Evolutionary conservation across 345 rosid genomes (phyloP), one percentile per base, ranked within the genome.

Genomic region (Pistacia vera): DNA sequence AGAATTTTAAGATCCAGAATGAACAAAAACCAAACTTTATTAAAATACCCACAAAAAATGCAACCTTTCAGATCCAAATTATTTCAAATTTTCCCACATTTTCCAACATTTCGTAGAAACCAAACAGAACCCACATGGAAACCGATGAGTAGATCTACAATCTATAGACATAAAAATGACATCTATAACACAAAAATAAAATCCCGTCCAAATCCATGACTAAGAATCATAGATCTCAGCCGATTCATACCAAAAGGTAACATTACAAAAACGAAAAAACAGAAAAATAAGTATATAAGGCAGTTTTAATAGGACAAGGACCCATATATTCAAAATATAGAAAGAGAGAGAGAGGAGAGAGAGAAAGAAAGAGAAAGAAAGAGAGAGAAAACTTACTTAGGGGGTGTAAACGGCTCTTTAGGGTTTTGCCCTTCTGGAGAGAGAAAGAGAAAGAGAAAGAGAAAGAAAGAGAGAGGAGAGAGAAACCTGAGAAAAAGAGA

Each of bases 361-460:
- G 55, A 75, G 65, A 81, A 85, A 78, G 80, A 85, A 86, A 84
- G 68, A 75, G 83, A 85, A 54, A 74, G 64, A 85, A 86, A 87
- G 94, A 87, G 91, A 92, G 97, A 90, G 92, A 91, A 83, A 92
- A 90, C 97, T 91, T 91, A 94, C 98, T 86, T 87, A 83, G 91
- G 86, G 79, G 85, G 85, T 83, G 91, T 76, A 87, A 91, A 92
- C 95, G 90, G 86, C 86, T 78, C 93, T 87, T 88, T 79, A 85
- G 92, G 97, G 88, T 89, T 90, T 90, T 85, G 86, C 87, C 86
- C 89, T 90, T 89, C 96, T 75, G 97, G 97, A 86, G 91, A 86
- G 88, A 85, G 88, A 84, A n/a, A 84, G 82, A 84, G 84, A 82
- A 14, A 54, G 57, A n/a, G n/a, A n/a, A n/a, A n/a, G n/a, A 54